Evolutionary conservation across 1,284 basidiomycete genomes (phyloP).

Genomic region (Neolentinus lepideus): DNA sequence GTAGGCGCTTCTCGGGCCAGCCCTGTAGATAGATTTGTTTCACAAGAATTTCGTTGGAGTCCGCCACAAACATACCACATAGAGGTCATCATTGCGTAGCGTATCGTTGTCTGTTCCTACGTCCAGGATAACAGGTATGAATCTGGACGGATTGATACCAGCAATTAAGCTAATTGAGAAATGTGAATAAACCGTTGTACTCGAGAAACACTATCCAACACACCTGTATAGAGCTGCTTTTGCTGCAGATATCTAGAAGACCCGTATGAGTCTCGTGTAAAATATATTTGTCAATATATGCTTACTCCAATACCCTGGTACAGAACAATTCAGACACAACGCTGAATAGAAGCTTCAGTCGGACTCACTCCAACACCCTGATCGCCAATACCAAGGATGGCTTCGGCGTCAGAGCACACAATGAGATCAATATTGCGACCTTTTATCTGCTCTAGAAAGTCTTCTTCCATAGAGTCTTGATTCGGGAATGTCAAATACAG

Average conservation of each 20-base stretch:
- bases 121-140: conserved; percentile 64
- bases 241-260: conserved; percentile 70
- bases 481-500: conserved; percentile 61
- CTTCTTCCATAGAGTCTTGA: conserved; percentile 67
- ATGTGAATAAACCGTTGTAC: neutral
- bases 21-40: conserved; percentile 34
- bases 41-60: too few species aligned
- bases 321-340: neutral
- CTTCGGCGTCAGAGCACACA: conserved; percentile 79
- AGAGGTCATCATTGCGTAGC: conserved; percentile 55
- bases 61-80: conserved; percentile 48
- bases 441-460: conserved; percentile 59
- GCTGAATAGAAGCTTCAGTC: neutral
- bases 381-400: conserved; percentile 77
- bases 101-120: conserved; percentile 74
- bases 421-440: conserved; percentile 64
- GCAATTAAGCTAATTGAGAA: conserved; percentile 52
- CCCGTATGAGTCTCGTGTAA: conserved; percentile 1
- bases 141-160: conserved; percentile 69
- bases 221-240: conserved; percentile 82
- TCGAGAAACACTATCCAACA: conserved; percentile 14
- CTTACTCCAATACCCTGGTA: conserved; percentile 40
- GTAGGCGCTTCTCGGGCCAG: conserved; percentile 56
- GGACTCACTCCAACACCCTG: conserved; percentile 58
- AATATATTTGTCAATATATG: conserved; percentile 9